Base-by-base conservation (phyloP, 192 early-diverging fungal genomes). In the Gigaspora rosea region DNA sequence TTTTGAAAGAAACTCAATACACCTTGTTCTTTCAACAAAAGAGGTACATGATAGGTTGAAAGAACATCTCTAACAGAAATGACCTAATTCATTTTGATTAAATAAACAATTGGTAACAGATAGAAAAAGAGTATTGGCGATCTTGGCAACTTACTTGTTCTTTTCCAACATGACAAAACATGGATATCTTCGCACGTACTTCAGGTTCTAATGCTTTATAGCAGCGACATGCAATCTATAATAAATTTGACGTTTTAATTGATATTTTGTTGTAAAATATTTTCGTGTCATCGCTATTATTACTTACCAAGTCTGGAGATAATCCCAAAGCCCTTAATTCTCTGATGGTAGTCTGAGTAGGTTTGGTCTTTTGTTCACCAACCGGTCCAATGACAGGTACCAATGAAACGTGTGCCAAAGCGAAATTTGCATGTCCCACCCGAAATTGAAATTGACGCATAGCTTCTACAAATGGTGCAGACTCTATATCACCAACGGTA, bases 371-470 rank as follows among this genome's bases (percentile, higher is more conserved):
- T 82, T 98, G 98, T 82, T 99, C 98, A 71, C 96, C 96, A 41
- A 99, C 98, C 3, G 94, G 90, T 35, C 98, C 98, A 50, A 99
- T 95, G 16, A 98, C 92, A 36, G 98, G 98, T 10, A 99, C 92
- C 68, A 99, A 87, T 32, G 98, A 98, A 10, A 99, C 98, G 80
- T 98, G 98, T 78, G 97, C 96, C 80, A 98, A 81, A 75, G 92
- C 97, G 82, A 99, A 98, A 90, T 99, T 99, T 73, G 96, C 95
- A 82, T 93, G 92, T 16, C 98, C 98, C 32, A 99, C 98, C 78
- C 97, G 93, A 90, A 98, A 98, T 84, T 99, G 98, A 91, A 99
- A 99, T 85, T 99, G 97, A 73, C 97, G 94, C 94, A 99, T 96
- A 35, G 97, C 97, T 86, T 99, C 97, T 75, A 98, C 92, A 78